Evolutionary conservation across 441 rosid genomes (phyloP).

Genomic region (Flueggea neowawraea): DNA sequence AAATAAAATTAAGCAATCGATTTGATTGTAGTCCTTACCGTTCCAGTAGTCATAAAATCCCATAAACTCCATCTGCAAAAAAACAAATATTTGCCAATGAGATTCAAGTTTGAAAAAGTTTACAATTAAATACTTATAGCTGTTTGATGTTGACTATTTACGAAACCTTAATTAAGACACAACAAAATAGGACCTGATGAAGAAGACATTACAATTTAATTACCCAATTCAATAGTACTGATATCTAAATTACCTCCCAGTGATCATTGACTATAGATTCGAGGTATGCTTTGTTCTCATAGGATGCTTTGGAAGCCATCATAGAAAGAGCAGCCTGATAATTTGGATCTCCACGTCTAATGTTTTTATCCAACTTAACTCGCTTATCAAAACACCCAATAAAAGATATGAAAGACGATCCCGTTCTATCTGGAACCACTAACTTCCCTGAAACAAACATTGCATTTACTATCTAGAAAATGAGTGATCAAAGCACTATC

Average conservation of each 20-base stretch:
- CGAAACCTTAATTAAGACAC: no score
- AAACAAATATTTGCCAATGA: neutral
- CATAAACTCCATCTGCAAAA: conserved; percentile 59
- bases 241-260: conserved; percentile 44
- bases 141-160: no score
- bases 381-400: conserved; percentile 50
- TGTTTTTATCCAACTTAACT: conserved; percentile 34
- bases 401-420: conserved; percentile 45
- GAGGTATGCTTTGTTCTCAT: conserved; percentile 53
- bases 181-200: no score
- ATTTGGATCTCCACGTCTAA: conserved; percentile 32
- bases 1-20: neutral
- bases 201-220: no score
- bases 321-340: conserved; percentile 47
- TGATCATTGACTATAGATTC: conserved; percentile 33
- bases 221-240: no score
- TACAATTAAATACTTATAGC: no score
- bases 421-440: conserved; percentile 30
- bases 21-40: conserved; percentile 27
- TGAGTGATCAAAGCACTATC: neutral
- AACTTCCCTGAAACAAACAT: conserved; percentile 32
- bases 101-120: no score
- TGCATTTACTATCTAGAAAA: no score
- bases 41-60: conserved; percentile 63
- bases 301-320: conserved; percentile 66